Conservation (phyloP, 345 rosid species). For the Lenwebbia sp. region DNA sequence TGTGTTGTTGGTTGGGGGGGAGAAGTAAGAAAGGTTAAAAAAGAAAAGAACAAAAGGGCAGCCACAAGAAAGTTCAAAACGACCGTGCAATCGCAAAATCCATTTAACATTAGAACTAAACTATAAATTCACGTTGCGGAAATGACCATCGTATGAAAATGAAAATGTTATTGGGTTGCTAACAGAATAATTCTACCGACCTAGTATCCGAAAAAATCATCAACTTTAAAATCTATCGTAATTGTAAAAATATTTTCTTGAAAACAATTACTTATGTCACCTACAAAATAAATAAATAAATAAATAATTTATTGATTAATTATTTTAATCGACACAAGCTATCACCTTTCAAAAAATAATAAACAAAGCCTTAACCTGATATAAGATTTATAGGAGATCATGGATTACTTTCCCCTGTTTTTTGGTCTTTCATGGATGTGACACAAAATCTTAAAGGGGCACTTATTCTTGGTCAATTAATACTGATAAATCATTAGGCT, state of each 20-base stretch:
- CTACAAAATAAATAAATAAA: no score
- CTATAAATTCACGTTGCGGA: not conserved
- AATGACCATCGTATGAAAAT: not conserved
- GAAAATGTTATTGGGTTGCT: no score
- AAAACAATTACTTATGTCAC: no score
- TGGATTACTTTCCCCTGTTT: not conserved
- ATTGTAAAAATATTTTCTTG: no score
- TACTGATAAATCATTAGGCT: not conserved
- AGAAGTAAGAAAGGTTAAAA: not conserved
- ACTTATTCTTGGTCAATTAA: not conserved
- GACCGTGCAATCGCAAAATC: not conserved
- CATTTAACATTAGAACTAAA: accelerated
- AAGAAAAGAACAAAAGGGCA: not conserved
- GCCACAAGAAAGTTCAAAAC: not conserved
- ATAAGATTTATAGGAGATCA: not conserved
- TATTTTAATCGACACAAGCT: no score
- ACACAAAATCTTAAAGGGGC: not conserved
- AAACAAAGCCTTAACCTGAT: not conserved
- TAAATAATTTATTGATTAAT: no score
- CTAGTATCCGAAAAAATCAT: no score
- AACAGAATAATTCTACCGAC: no score
- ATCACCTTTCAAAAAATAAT: no score
- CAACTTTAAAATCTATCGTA: no score
- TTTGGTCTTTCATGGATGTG: not conserved
- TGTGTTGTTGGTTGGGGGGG: not conserved